A percentile compares a stretch with the other conserved stretches of the same genome.
phyloP scores from a whole-genome alignment of 305 asterid species.

The Fraxinus nigra region DNA sequence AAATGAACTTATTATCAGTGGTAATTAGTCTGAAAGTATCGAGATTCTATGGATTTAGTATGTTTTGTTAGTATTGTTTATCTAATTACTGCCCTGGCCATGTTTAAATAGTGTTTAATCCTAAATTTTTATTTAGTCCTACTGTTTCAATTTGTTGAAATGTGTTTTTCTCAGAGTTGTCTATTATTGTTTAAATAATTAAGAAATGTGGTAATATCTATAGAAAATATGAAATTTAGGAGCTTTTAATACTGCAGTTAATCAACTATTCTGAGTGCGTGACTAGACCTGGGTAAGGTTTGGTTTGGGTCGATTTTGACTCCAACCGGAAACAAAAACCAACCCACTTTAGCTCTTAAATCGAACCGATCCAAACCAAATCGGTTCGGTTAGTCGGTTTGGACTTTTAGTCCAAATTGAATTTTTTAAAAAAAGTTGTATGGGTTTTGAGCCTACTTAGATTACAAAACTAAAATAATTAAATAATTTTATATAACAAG shows the following conservation, averaged over 20 bases:
- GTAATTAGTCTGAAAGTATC: background rate
- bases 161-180: background rate
- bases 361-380: no score
- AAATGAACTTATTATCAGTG: background rate
- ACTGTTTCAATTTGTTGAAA: background rate
- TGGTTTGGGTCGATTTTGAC: no score
- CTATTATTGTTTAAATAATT: background rate
- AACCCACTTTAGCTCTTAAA: no score
- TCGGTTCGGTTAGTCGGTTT: no score
- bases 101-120: background rate
- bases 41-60: background rate
- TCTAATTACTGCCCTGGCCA: background rate
- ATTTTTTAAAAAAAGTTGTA: no score
- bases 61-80: background rate
- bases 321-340: no score
- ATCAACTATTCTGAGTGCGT: background rate
- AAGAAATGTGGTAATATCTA: background rate
- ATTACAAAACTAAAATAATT: no score
- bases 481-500: no score
- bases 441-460: no score
- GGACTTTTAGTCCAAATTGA: no score
- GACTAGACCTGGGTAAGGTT: no score
- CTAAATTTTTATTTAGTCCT: background rate
- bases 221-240: background rate
- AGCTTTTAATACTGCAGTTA: background rate